Evolutionary conservation across 2,329 filamentous ascomycete species (phyloP).

Genomic region (Cladosporium sphaerospermum): DNA sequence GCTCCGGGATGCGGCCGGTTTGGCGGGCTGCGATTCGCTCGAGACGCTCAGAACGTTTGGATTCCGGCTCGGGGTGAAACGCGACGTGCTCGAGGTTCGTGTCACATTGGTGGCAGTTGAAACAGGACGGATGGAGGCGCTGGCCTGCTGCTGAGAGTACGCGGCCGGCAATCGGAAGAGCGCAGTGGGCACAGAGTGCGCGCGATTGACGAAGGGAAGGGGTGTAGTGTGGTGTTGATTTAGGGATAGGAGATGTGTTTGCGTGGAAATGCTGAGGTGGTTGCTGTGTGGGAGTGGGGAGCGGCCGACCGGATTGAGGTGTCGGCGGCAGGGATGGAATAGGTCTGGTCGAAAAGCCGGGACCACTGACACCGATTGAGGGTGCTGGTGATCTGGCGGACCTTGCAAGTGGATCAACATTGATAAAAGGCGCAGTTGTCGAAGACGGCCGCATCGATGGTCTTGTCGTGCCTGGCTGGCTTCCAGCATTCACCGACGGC

Average conservation of each 20-base stretch:
- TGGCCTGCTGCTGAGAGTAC: constrained; percentile 77
- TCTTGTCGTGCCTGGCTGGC: neutral
- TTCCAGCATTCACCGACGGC: neutral
- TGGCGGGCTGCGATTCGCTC: constrained; percentile 64
- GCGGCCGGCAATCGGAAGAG: constrained; percentile 77
- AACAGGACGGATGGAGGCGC: constrained; percentile 90
- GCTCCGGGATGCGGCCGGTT: constrained; percentile 45
- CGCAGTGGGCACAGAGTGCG: constrained; percentile 77
- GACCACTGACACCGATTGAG: constrained; percentile 18
- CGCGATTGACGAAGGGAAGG: constrained; percentile 48
- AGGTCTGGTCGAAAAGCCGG: constrained; percentile 14
- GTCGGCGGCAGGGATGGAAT: constrained; percentile 8
- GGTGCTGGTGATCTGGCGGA: constrained; percentile 9
- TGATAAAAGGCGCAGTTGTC: constrained; percentile 11
- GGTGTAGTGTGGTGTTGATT: constrained; percentile 40
- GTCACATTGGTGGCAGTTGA: constrained; percentile 79
- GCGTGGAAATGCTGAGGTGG: constrained; percentile 31
- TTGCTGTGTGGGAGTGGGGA: constrained; percentile 41
- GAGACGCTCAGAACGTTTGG: constrained; percentile 63
- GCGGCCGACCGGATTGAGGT: constrained; percentile 33
- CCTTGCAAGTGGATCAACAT: constrained; percentile 4
- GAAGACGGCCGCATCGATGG: neutral
- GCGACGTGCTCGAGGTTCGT: constrained; percentile 90
- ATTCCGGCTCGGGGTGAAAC: constrained; percentile 86
- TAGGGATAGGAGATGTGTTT: constrained; percentile 27